Conservation (phyloP, 2,329 filamentous ascomycete genomes). For the Fusarium pininemorale region DNA sequence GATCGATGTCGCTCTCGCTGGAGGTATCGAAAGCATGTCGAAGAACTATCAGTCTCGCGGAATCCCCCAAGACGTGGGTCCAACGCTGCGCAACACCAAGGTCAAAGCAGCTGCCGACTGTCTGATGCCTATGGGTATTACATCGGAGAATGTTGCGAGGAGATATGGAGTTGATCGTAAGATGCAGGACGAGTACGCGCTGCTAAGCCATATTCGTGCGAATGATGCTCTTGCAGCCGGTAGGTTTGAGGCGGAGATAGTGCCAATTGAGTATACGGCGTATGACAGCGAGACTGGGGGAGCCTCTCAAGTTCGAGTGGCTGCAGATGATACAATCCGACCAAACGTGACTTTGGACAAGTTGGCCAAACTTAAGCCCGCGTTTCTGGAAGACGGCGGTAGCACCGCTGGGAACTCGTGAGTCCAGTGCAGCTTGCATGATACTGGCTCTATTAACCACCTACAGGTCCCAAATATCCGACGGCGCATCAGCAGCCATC, state of each 20-base stretch:
- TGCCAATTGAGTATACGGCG: slow-evolving; percentile 63
- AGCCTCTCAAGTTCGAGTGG: slow-evolving; percentile 69
- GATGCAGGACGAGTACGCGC: slow-evolving; percentile 86
- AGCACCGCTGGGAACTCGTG: slow-evolving; percentile 83
- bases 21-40: slow-evolving; percentile 96
- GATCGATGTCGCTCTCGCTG: slow-evolving; percentile 79
- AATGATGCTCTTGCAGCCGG: slow-evolving; percentile 73
- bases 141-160: slow-evolving; percentile 86
- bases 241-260: slow-evolving; percentile 79
- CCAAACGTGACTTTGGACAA: slow-evolving; percentile 60
- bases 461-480: slow-evolving; percentile 74
- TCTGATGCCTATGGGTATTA: slow-evolving; percentile 93
- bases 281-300: not conserved
- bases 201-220: slow-evolving; percentile 76
- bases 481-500: slow-evolving; percentile 77
- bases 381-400: slow-evolving; percentile 76
- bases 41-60: slow-evolving; percentile 83
- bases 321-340: slow-evolving; percentile 70
- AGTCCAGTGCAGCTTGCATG: not conserved
- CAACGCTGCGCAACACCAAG: slow-evolving; percentile 68
- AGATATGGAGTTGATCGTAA: slow-evolving; percentile 75
- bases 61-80: slow-evolving; percentile 82
- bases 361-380: slow-evolving; percentile 82
- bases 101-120: slow-evolving; percentile 81
- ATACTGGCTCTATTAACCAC: fast-evolving